phyloP scores from a whole-genome alignment of 257 asterid species.

The Rhazya stricta region DNA sequence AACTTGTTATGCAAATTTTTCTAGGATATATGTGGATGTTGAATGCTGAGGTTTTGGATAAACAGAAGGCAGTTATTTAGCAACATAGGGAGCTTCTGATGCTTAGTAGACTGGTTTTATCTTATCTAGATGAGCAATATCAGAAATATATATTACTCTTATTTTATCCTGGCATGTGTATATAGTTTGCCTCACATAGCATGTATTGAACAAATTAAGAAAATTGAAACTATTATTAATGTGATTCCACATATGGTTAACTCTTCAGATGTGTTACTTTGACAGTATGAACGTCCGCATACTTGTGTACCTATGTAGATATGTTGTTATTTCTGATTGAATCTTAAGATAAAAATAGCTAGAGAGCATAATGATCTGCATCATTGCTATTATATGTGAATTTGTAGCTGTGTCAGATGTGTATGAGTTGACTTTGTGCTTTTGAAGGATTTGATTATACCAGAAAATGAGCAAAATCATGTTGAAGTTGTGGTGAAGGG shows the following conservation, averaged over 20 bases:
- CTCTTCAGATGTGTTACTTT: background rate
- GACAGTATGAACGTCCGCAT: background rate
- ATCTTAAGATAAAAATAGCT: background rate
- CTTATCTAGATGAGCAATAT: background rate
- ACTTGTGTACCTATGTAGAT: background rate
- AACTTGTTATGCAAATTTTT: background rate
- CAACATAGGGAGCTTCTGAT: background rate
- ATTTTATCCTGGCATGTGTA: background rate
- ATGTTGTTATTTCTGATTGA: constrained; percentile 3
- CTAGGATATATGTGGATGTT: background rate
- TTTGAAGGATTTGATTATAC: constrained; percentile 26
- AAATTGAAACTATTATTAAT: background rate
- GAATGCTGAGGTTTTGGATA: background rate
- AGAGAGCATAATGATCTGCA: background rate
- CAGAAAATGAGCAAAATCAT: background rate
- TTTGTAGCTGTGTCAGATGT: constrained; percentile 20
- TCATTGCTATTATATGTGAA: constrained; percentile 20
- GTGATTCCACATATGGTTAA: background rate
- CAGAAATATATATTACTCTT: background rate
- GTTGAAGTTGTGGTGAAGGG: constrained; percentile 6
- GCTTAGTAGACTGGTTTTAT: background rate
- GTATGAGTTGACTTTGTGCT: constrained; percentile 33
- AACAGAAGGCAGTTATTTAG: no score
- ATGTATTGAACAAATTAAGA: background rate
- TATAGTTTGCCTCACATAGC: background rate